Base-by-base conservation (phyloP, 345 rosid species). In the Brassica cretica region DNA sequence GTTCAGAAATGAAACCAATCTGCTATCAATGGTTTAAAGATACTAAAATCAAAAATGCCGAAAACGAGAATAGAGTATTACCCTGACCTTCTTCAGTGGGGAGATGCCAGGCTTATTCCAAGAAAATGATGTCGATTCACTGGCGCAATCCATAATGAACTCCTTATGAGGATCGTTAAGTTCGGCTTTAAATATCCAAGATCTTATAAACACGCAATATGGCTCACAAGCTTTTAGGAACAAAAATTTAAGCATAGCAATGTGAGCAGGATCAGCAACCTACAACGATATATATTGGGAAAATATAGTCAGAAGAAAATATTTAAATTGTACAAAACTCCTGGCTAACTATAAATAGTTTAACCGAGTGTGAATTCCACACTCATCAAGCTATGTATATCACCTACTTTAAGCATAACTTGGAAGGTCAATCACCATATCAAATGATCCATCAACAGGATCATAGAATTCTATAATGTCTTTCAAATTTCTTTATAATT, bases 151-250 rank as follows among this genome's bases (percentile, higher is more conserved):
- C 66, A 92, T 88, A 19, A 92, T 62, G 76, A 92, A 94, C 83
- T 92, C 98, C 81, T 85, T 81, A 67, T 83, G 85, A 66, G 98
- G 98, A 84, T 94, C 98, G 63, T 76, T 85, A 70, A 89, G 87
- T 73, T 94, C 97, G 58, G 98, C 98, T 82, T 85, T 85, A 81
- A 83, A 94, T 70, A 94, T 92, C 95, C 98, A 94, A 2, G 97
- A 88, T 85, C 93, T 94, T 74, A 94, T 84, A 78, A 94, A 91
- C 77, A 81, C 89, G 75, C 88, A 87, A 84, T 89, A 94, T 4
- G 97, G 98, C 82, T 87, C 91, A 80, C 86, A 89, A 41, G 98
- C 83, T 72, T 85, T 85, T 70, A 92, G 83, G 86, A 94, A 89
- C 71, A 94, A 89, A 81, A 86, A 91, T 86, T 91, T 90, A 64